phyloP scores from a whole-genome alignment of 2,329 filamentous ascomycete species.

The Rachicladosporium sp. region DNA sequence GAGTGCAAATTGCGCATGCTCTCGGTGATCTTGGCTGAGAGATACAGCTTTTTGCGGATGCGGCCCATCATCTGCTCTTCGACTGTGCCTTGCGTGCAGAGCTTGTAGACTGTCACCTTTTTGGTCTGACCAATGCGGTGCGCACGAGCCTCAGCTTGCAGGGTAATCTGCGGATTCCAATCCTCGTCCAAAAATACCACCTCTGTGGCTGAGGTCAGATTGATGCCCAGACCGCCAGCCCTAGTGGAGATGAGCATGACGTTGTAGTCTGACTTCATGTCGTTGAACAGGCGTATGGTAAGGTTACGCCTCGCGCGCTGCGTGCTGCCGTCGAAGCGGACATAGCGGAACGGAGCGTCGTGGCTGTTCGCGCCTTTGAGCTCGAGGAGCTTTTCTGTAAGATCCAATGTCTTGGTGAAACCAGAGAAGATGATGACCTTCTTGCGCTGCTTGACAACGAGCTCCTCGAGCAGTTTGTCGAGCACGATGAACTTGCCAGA shows the following conservation, averaged over 20 bases:
- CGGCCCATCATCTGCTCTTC: constrained; percentile 47
- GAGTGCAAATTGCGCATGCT: constrained; percentile 44
- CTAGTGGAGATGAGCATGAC: constrained; percentile 42
- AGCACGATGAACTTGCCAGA: constrained; percentile 47
- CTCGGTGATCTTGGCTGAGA: constrained; percentile 49
- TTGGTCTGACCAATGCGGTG: constrained; percentile 44
- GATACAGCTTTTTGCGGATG: constrained; percentile 50
- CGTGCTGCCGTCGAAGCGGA: constrained; percentile 41
- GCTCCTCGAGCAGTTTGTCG: constrained; percentile 37
- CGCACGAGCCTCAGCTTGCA: constrained; percentile 43
- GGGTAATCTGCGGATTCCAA: constrained; percentile 42
- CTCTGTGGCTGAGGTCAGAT: constrained; percentile 41
- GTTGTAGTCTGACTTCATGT: constrained; percentile 32
- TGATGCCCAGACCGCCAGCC: constrained; percentile 45
- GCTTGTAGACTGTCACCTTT: constrained; percentile 43
- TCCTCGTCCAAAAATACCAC: constrained; percentile 46
- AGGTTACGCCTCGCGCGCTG: constrained; percentile 38
- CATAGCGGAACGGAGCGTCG: constrained; percentile 29
- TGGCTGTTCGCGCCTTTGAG: constrained; percentile 30
- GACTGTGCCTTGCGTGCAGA: constrained; percentile 44
- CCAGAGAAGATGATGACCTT: constrained; percentile 47
- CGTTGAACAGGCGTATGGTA: constrained; percentile 42
- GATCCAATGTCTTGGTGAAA: constrained; percentile 40
- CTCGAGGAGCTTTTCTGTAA: constrained; percentile 39
- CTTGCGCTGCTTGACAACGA: constrained; percentile 38